Evolutionary conservation across 2,329 filamentous ascomycete species (phyloP).

Genomic region (Apiospora pterosperma): DNA sequence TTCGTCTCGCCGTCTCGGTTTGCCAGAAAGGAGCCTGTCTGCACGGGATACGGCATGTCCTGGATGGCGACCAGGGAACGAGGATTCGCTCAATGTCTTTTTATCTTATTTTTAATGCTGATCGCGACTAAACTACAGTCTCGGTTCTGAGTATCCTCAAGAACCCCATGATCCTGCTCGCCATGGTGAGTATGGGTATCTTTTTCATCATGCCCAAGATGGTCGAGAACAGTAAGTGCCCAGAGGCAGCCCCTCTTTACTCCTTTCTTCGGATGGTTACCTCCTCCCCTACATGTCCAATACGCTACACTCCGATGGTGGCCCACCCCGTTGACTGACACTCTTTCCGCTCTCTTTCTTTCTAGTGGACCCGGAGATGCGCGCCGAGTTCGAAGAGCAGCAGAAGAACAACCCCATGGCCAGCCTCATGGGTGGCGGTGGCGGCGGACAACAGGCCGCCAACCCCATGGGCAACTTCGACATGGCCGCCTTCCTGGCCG

Average conservation of each 20-base stretch:
- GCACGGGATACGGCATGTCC: background rate
- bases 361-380: slow-evolving; percentile 93
- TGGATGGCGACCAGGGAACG: background rate
- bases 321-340: too few species aligned
- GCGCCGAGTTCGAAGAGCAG: slow-evolving; percentile 87
- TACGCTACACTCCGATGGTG: background rate
- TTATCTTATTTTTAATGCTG: slow-evolving; percentile 1
- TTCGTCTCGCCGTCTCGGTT: background rate
- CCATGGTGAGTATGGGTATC: slow-evolving; percentile 74
- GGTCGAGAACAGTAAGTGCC: slow-evolving; percentile 83
- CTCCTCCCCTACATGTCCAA: background rate
- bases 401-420: slow-evolving; percentile 72
- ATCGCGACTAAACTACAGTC: slow-evolving; percentile 45
- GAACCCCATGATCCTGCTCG: slow-evolving; percentile 96
- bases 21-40: background rate
- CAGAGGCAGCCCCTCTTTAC: too few species aligned
- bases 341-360: background rate
- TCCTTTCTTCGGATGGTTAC: background rate
- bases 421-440: slow-evolving; percentile 46
- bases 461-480: slow-evolving; percentile 56
- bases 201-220: slow-evolving; percentile 94
- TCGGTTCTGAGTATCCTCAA: slow-evolving; percentile 80
- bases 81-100: background rate
- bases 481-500: slow-evolving; percentile 61
- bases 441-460: slow-evolving; percentile 34